Evolutionary conservation across 306 rosid species (phyloP), one percentile per base, ranked within the genome.

Genomic region (Abrus pulchellus): DNA sequence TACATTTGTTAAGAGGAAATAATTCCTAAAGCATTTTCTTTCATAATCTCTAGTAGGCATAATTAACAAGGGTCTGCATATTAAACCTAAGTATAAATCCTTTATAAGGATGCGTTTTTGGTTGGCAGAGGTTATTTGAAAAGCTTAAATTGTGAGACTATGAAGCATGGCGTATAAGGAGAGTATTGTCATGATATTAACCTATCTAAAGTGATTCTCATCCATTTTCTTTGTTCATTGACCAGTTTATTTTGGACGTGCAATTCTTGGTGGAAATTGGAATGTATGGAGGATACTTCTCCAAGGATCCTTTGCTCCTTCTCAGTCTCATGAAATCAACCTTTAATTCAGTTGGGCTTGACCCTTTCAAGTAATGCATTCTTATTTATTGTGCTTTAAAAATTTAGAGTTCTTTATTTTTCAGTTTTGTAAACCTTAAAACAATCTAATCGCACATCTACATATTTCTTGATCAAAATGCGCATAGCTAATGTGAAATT

Each of bases 231-330:
- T 80, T 34, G 61, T 76, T 77, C 68, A 67, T 80, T 77, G 44
- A 72, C 66, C 85, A 93, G 91, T 85, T 89, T 84, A 71, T 89
- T 74, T 77, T 93, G 87, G 96, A 93, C 65, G 86, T 91, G 82
- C 89, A 85, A 81, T 93, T 93, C 82, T 88, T 91, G 68, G 90
- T 83, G 82, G 96, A 93, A 85, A 87, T 89, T 57, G 79, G 89
- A 12, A 88, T 77, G 79, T 63, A 76, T 62, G 97, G 94, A 64
- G 97, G 91, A 64, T 93, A 91, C 78, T 89, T 89, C 87, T 87
- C 88, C 64, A 48, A 78, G 29, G 82, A 88, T 52, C 89, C 90
- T 63, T 71, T 84, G 76, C 75, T 84, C 74, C 89, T 89, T 76
- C 79, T 79, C 82, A 83, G 82, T 61, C 90, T 86, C 72, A 81